A percentile compares a stretch with the other conserved stretches of the same genome.
phyloP scores from a whole-genome alignment of 768 basidiomycete genomes.

The Tylopilus balloui region DNA sequence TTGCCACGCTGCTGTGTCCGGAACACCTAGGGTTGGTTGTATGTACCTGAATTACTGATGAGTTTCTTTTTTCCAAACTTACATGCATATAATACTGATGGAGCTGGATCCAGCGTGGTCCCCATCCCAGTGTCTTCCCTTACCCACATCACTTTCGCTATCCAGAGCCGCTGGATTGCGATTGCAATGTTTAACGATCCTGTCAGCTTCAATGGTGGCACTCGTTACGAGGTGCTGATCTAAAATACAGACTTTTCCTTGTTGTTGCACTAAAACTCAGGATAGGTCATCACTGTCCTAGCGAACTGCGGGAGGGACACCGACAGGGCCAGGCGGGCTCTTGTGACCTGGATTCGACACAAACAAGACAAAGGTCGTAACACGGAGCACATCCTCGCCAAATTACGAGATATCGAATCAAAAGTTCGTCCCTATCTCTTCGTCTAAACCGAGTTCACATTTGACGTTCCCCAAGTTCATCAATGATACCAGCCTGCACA shows the following conservation, averaged over 20 bases:
- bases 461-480: slow-evolving; percentile 25
- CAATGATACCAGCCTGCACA: slow-evolving; percentile 24
- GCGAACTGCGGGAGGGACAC: slow-evolving; percentile 32
- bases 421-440: slow-evolving; percentile 19
- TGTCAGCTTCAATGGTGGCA: slow-evolving; percentile 27
- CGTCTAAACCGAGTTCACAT: background rate
- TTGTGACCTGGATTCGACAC: slow-evolving; percentile 28
- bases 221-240: slow-evolving; percentile 27
- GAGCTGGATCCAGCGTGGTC: background rate
- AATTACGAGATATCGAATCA: slow-evolving; percentile 26
- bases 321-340: slow-evolving; percentile 23
- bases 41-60: slow-evolving; percentile 18
- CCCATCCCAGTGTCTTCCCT: slow-evolving; percentile 1
- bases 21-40: background rate
- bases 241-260: background rate
- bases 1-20: slow-evolving; percentile 16
- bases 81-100: slow-evolving; percentile 9
- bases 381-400: slow-evolving; percentile 30
- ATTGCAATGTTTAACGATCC: slow-evolving; percentile 21
- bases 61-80: slow-evolving; percentile 12
- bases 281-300: slow-evolving; percentile 31
- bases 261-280: background rate
- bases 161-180: background rate
- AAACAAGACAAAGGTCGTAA: slow-evolving; percentile 28
- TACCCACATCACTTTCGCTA: background rate